Evolutionary conservation across 1,284 basidiomycete species (phyloP), one percentile per base, ranked within the genome.

Genomic region (Cutaneotrichosporon spelunceum): DNA sequence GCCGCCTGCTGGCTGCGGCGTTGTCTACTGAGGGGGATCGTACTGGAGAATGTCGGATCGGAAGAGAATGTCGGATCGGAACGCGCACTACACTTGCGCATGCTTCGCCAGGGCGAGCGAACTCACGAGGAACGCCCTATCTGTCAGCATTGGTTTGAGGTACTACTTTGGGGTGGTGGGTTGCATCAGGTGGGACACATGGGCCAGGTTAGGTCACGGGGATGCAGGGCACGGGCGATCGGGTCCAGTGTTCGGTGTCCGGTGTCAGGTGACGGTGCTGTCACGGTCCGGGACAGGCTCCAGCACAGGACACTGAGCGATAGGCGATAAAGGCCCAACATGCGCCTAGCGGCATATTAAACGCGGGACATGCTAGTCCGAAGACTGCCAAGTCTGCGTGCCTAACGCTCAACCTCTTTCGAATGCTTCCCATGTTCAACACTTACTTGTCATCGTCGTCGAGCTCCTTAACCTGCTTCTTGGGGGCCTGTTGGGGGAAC

Each of bases 361-460:
- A 33, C 30, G 2, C 30, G 8, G 30, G 30, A 33, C 30, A 33
- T 9, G 8, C 8, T 2, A 11, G 30, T 11, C 30, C 30, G 30
- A 33, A 33, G 45, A n/a, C n/a, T n/a, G n/a, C n/a, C n/a, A n/a
- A n/a, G n/a, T n/a, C n/a, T n/a, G n/a, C n/a, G n/a, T n/a, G n/a
- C n/a, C n/a, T n/a, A n/a, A n/a, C n/a, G n/a, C n/a, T n/a, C n/a
- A 36, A 16, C 34, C 11, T 36, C 34, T 13, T 13, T 36, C 34
- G 6, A n/a, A n/a, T n/a, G n/a, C 34, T 3, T 3, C 34, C 16
- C 11, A 39, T 7, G 16, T n/a, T 42, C 39, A 26, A 34, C 14
- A 53, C 52, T 39, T 34, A 53, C 19, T 65, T 45, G 61, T 75
- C 74, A 36, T 75, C 74, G 11, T 76, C 74, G 59, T 76, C 74